phyloP scores from a whole-genome alignment of 1,139 yeast genomes.

The Nakaseomyces glabratus region DNA sequence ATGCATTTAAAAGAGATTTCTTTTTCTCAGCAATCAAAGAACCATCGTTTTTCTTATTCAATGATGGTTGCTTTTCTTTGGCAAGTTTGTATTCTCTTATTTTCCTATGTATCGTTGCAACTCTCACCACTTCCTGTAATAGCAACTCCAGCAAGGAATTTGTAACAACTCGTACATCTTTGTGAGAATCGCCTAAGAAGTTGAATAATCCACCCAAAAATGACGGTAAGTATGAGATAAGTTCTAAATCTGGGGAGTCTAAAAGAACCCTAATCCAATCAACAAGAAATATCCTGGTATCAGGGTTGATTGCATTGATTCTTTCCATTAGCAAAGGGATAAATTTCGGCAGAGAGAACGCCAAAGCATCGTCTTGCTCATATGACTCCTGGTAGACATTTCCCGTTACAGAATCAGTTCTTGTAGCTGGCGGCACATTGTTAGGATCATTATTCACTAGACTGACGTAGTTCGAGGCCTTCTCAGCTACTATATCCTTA shows the following conservation, averaged over 20 bases:
- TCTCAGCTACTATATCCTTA: conserved; percentile 92
- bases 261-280: conserved; percentile 89
- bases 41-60: conserved; percentile 20
- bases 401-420: conserved; percentile 35
- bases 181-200: conserved; percentile 74
- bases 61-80: conserved; percentile 6
- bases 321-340: conserved; percentile 86
- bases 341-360: conserved; percentile 80
- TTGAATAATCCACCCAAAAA: conserved; percentile 78
- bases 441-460: conserved; percentile 51
- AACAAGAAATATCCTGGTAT: conserved; percentile 81
- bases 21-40: conserved; percentile 29
- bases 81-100: conserved; percentile 17
- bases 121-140: conserved; percentile 68
- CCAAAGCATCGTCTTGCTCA: conserved; percentile 53
- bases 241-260: conserved; percentile 84
- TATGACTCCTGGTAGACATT: conserved; percentile 57
- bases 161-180: conserved; percentile 82
- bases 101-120: conserved; percentile 51
- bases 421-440: conserved; percentile 40
- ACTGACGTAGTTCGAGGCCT: conserved; percentile 87
- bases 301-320: conserved; percentile 86
- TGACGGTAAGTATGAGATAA: conserved; percentile 79
- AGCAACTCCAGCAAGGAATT: conserved; percentile 67
- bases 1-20: conserved; percentile 27